Evolutionary conservation across 805 yeast genomes (phyloP).

Genomic region (Metschnikowia peoriensis): DNA sequence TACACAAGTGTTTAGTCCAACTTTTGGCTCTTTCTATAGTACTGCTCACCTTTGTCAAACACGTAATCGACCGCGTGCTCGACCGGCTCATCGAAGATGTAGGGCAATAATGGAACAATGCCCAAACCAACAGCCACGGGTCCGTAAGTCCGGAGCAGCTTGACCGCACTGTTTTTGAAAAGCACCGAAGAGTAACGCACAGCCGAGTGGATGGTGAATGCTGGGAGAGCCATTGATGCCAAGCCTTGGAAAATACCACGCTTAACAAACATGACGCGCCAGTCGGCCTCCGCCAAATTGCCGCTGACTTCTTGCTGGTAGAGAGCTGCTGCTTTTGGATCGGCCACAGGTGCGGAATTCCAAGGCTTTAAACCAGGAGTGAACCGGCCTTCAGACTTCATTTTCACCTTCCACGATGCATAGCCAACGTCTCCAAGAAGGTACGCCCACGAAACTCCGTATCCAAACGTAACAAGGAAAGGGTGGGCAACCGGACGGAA

Average conservation of each 20-base stretch:
- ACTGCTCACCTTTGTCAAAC: conserved; percentile 50
- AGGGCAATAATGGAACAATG: conserved; percentile 75
- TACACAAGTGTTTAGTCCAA: conserved; percentile 3
- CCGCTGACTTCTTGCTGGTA: conserved; percentile 24
- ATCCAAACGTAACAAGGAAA: conserved; percentile 57
- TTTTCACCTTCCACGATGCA: conserved; percentile 68
- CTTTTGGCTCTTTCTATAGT: conserved; percentile 4
- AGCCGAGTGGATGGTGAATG: conserved; percentile 75
- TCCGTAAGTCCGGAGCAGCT: conserved; percentile 57
- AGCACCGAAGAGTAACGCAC: conserved; percentile 67
- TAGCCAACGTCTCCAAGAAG: conserved; percentile 71
- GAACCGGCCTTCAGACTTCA: conserved; percentile 65
- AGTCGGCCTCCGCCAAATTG: conserved; percentile 51
- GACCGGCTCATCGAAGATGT: conserved; percentile 78
- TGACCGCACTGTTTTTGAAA: conserved; percentile 54
- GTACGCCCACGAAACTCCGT: conserved; percentile 75
- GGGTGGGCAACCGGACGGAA: conserved; percentile 83
- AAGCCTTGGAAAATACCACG: conserved; percentile 78
- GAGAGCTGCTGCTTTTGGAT: conserved; percentile 36
- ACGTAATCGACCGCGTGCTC: conserved; percentile 63
- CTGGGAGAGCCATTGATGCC: conserved; percentile 86
- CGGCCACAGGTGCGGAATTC: conserved; percentile 44
- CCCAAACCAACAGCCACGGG: conserved; percentile 79
- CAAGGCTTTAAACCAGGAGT: conserved; percentile 65
- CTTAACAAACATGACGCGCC: conserved; percentile 62